These are phyloP conservation scores for Anethum foeniculum DNA, from an alignment of 140 eudicot species.

Conservation along the genomic window DNA sequence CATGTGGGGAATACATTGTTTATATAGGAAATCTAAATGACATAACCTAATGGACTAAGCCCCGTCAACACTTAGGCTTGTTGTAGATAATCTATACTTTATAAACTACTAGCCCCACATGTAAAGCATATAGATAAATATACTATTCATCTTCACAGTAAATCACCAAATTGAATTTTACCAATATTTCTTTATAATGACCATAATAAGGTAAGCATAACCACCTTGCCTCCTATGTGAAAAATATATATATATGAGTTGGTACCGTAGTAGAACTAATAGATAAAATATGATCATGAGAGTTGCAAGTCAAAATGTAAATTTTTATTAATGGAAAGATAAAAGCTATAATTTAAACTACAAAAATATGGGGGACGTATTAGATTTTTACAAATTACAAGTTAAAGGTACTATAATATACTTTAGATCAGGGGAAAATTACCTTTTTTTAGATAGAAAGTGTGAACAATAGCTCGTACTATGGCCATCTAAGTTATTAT, in stretches of 20 bases:
- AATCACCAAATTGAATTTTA: neutral
- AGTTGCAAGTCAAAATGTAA: neutral
- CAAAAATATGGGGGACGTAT: neutral
- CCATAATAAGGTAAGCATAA: neutral
- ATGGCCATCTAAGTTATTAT: neutral
- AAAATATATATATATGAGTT: too few relatives aligned
- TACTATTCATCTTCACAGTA: neutral
- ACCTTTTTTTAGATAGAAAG: neutral
- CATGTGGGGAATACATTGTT: too few relatives aligned
- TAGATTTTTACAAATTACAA: neutral
- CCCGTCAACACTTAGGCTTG: too few relatives aligned
- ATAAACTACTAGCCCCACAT: too few relatives aligned
- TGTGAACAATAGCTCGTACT: neutral
- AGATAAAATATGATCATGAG: neutral
- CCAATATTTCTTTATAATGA: neutral
- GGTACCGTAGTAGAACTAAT: too few relatives aligned
- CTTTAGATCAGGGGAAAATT: neutral
- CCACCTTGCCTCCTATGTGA: neutral
- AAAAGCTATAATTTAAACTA: neutral
- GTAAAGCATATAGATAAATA: too few relatives aligned
- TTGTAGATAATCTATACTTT: too few relatives aligned
- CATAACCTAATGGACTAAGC: too few relatives aligned
- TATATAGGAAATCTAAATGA: too few relatives aligned
- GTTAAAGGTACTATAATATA: neutral
- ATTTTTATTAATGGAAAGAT: neutral